These are phyloP conservation scores for Mikania micrantha DNA, from an alignment of 129 eudicot genomes.

Conservation along the genomic window DNA sequence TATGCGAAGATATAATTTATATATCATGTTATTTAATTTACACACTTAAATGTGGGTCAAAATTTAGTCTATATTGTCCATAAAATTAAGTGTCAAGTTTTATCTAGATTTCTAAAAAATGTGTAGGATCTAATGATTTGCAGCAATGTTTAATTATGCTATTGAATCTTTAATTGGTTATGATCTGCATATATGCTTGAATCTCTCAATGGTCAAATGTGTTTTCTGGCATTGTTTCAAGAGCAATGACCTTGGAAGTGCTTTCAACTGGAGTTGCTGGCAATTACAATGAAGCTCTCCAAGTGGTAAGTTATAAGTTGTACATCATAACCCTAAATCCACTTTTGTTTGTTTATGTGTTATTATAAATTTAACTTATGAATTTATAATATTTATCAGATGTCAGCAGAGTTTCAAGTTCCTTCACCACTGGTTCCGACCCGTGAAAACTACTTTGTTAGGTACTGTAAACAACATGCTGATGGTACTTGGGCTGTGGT, in stretches of 20 bases:
- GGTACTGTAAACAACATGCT: conserved; percentile 44
- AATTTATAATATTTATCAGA: conserved; percentile 22
- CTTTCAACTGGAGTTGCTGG: conserved; percentile 45
- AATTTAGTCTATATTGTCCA: too few relatives aligned
- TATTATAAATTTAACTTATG: too few relatives aligned
- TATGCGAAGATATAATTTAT: too few relatives aligned
- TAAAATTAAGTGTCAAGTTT: not conserved
- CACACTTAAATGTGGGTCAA: too few relatives aligned
- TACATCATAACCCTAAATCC: too few relatives aligned
- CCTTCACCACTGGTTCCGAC: conserved; percentile 49
- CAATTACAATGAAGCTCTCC: conserved; percentile 69
- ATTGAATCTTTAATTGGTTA: too few relatives aligned
- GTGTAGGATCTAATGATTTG: too few relatives aligned
- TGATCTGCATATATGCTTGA: not conserved
- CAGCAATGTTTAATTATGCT: too few relatives aligned
- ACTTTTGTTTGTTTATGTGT: too few relatives aligned
- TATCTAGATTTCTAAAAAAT: not conserved
- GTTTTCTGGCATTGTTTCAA: conserved; percentile 48
- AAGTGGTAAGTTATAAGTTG: conserved; percentile 90
- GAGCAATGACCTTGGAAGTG: conserved; percentile 46
- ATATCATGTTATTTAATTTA: too few relatives aligned
- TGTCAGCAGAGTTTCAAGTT: conserved; percentile 41
- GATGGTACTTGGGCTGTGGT: conserved; percentile 65
- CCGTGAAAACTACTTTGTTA: conserved; percentile 40
- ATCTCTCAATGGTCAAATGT: conserved; percentile 42